phyloP scores from a whole-genome alignment of 352 stramenopile genomes.

The Globisporangium middletonii region DNA sequence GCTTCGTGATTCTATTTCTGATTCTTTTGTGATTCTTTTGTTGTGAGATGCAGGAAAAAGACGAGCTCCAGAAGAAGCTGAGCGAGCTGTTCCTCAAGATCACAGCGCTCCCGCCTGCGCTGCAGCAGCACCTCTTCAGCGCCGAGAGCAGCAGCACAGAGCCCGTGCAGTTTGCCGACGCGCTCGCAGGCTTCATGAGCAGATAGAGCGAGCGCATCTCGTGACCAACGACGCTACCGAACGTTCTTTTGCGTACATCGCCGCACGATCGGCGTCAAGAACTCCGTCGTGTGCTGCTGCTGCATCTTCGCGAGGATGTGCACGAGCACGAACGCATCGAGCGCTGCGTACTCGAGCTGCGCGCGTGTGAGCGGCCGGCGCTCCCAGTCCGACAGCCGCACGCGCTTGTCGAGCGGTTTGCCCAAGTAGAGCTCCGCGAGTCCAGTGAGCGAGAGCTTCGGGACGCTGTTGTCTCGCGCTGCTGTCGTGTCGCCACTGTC shows the following conservation, averaged over 20 bases:
- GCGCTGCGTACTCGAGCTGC: slow-evolving; percentile 63
- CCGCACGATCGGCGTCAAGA: slow-evolving; percentile 22
- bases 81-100: slow-evolving; percentile 76
- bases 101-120: slow-evolving; percentile 48
- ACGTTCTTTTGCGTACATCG: slow-evolving; percentile 38
- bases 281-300: slow-evolving; percentile 21
- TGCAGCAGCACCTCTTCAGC: slow-evolving; percentile 74
- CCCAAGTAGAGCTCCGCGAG: slow-evolving; percentile 49
- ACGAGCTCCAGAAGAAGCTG: slow-evolving; percentile 74
- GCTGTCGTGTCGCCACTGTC: not conserved
- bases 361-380: slow-evolving; percentile 53
- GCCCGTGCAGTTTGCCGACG: slow-evolving; percentile 60
- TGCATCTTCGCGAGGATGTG: slow-evolving; percentile 55
- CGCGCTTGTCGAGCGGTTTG: slow-evolving; percentile 64
- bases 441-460: slow-evolving; percentile 37
- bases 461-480: slow-evolving; percentile 5
- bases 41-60: slow-evolving; percentile 46
- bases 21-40: not conserved
- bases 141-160: slow-evolving; percentile 16
- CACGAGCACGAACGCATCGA: slow-evolving; percentile 67
- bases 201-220: slow-evolving; percentile 15
- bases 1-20: not conserved
- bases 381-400: slow-evolving; percentile 75
- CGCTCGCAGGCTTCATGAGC: slow-evolving; percentile 73
- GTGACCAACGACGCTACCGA: slow-evolving; percentile 14